Evolutionary conservation across 805 yeast genomes (phyloP).

Genomic region (Saturnispora halmiae): DNA sequence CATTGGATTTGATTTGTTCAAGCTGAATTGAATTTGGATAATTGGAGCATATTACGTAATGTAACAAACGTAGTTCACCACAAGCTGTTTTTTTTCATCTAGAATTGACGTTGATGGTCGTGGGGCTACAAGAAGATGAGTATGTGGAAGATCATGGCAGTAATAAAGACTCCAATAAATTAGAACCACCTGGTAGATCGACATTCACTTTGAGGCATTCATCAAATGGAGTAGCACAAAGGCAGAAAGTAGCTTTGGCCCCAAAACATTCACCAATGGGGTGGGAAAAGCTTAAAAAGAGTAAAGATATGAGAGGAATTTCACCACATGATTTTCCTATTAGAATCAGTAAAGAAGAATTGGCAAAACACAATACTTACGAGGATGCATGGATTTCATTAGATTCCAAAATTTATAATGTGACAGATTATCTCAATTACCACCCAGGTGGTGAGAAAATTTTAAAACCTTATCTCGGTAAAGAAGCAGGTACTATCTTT

Average conservation of each 20-base stretch:
- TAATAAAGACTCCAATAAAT: background rate
- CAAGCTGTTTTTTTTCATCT: too few species aligned
- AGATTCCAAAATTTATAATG: slow-evolving; percentile 72
- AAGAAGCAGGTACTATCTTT: slow-evolving; percentile 71
- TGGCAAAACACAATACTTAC: slow-evolving; percentile 39
- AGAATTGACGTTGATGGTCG: too few species aligned
- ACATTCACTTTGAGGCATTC: slow-evolving; percentile 17
- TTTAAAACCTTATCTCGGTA: slow-evolving; percentile 70
- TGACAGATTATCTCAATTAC: slow-evolving; percentile 73
- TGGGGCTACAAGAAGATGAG: background rate
- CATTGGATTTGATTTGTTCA: too few species aligned
- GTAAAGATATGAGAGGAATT: slow-evolving; percentile 46
- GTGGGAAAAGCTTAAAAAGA: slow-evolving; percentile 59
- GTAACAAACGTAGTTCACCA: background rate
- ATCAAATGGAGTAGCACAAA: slow-evolving; percentile 14
- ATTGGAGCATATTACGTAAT: slow-evolving; percentile 4
- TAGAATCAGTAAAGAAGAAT: slow-evolving; percentile 45
- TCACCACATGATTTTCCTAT: slow-evolving; percentile 42
- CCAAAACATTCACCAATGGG: slow-evolving; percentile 85
- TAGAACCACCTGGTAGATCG: slow-evolving; percentile 6
- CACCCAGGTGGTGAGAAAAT: slow-evolving; percentile 92
- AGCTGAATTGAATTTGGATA: too few species aligned
- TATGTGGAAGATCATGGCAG: background rate
- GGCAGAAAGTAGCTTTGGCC: slow-evolving; percentile 51
- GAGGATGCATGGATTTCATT: slow-evolving; percentile 83